These are phyloP conservation scores for Aspergillus chevalieri DNA, from an alignment of 2,329 filamentous ascomycete genomes.

Conservation along the genomic window DNA sequence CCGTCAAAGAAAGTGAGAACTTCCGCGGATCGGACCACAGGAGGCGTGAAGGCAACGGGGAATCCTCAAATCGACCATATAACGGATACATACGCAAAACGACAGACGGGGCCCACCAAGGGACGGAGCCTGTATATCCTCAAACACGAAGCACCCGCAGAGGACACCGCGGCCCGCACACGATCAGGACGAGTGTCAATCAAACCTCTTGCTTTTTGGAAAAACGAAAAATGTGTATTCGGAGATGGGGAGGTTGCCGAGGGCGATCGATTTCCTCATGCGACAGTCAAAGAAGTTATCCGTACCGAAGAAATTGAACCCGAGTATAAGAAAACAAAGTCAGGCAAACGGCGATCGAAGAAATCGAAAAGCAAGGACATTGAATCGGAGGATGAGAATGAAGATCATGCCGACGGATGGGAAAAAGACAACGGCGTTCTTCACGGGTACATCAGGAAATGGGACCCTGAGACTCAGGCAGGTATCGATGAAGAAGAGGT, in stretches of 20 bases:
- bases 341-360: constrained; percentile 31
- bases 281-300: constrained; percentile 70
- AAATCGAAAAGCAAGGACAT: constrained; percentile 28
- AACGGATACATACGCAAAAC: constrained; percentile 39
- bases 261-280: constrained; percentile 56
- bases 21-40: constrained; percentile 13
- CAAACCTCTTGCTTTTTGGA: constrained; percentile 77
- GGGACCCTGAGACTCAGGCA: constrained; percentile 36
- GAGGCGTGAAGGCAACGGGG: constrained; percentile 19
- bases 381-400: constrained; percentile 34
- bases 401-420: constrained; percentile 38
- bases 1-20: constrained; percentile 29
- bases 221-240: constrained; percentile 71
- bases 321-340: constrained; percentile 34
- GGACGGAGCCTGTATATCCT: constrained; percentile 46
- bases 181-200: constrained; percentile 74
- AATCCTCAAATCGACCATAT: constrained; percentile 37
- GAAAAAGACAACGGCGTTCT: constrained; percentile 40
- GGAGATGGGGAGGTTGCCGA: constrained; percentile 55
- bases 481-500: constrained; percentile 36
- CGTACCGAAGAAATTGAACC: constrained; percentile 60
- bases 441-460: constrained; percentile 39
- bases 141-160: constrained; percentile 46
- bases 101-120: constrained; percentile 38
- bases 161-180: constrained; percentile 55